These are phyloP conservation scores for Lupinus albus DNA, from an alignment of 306 rosid genomes.

Conservation along the genomic window DNA sequence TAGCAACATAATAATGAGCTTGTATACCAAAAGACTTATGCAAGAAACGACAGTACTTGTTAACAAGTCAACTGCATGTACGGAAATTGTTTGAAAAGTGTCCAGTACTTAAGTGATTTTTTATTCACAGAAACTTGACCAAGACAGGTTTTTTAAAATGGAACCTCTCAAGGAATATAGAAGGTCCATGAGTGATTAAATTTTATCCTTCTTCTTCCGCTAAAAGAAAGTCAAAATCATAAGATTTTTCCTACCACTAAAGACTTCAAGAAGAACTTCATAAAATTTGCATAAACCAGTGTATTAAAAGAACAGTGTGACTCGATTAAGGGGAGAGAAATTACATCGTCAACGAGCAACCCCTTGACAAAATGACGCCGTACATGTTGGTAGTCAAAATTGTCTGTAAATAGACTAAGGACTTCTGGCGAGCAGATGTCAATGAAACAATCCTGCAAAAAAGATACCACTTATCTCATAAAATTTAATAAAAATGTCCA, in stretches of 20 bases:
- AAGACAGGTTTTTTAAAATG: background rate
- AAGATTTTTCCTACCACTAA: constrained; percentile 31
- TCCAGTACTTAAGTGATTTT: background rate
- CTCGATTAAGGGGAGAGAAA: constrained; percentile 35
- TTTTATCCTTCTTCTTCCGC: background rate
- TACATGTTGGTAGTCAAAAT: constrained; percentile 96
- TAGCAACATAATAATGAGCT: constrained; percentile 14
- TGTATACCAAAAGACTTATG: constrained; percentile 13
- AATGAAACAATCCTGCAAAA: constrained; percentile 90
- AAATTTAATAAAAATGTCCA: background rate
- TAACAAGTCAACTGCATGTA: background rate
- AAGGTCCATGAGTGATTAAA: constrained; percentile 26
- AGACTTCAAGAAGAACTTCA: constrained; percentile 32
- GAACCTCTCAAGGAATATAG: constrained; percentile 14
- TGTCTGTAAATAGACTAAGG: constrained; percentile 93
- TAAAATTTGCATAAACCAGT: constrained; percentile 19
- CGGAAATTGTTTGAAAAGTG: constrained; percentile 14
- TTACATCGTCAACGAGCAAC: constrained; percentile 91
- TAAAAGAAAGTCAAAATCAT: constrained; percentile 4
- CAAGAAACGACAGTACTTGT: constrained; percentile 24
- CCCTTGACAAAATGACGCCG: constrained; percentile 98
- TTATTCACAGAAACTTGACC: constrained; percentile 29
- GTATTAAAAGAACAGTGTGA: constrained; percentile 29
- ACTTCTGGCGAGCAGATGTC: constrained; percentile 97
- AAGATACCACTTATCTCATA: constrained; percentile 31